Evolutionary conservation across 805 yeast species (phyloP).

Genomic region (Zygosaccharomyces siamensis): DNA sequence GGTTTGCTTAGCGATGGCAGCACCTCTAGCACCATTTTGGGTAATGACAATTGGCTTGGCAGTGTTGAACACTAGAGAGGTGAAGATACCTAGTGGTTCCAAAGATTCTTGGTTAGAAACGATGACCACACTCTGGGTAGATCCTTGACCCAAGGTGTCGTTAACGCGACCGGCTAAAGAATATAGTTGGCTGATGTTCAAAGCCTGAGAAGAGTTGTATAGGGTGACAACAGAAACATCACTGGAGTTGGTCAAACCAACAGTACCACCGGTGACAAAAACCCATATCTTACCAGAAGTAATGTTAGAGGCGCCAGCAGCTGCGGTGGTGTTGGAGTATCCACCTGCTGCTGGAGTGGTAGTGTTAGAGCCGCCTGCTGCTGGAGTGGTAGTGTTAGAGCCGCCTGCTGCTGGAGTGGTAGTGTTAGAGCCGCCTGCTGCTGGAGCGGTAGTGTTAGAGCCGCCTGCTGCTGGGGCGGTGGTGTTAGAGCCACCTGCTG

Average conservation of each 20-base stretch:
- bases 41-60: slow-evolving; percentile 24
- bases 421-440: not conserved
- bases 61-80: slow-evolving; percentile 20
- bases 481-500: not conserved
- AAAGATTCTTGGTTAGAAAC: slow-evolving; percentile 23
- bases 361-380: not conserved
- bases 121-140: slow-evolving; percentile 24
- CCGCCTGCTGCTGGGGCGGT: not conserved
- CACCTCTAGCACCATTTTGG: slow-evolving; percentile 18
- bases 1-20: slow-evolving; percentile 19
- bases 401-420: not conserved
- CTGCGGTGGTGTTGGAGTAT: not conserved
- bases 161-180: slow-evolving; percentile 16
- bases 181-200: slow-evolving; percentile 27
- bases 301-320: not conserved
- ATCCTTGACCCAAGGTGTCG: slow-evolving; percentile 10
- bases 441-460: not conserved
- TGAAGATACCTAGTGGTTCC: slow-evolving; percentile 28
- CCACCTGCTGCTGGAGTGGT: not conserved
- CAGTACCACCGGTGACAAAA: slow-evolving; percentile 23
- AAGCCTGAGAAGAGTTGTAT: slow-evolving; percentile 21
- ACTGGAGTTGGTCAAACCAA: slow-evolving; percentile 14
- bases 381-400: slow-evolving; percentile 1
- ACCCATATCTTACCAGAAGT: slow-evolving; percentile 14
- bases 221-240: slow-evolving; percentile 11